Conservation (phyloP, 805 yeast species). For the Candida sonorensis region DNA sequence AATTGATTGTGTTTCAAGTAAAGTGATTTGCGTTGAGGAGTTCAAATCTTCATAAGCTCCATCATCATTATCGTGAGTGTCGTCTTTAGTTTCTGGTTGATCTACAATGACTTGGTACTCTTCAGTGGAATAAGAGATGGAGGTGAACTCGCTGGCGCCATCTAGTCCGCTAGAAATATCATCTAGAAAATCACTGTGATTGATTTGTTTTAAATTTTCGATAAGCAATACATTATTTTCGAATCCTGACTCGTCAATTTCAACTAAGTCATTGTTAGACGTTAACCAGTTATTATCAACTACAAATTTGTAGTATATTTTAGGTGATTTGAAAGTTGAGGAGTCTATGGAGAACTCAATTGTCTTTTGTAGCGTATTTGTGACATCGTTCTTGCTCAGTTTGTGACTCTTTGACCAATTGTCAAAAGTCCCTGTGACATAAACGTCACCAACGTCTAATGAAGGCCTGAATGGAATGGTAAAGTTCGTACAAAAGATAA, state of each 20-base stretch:
- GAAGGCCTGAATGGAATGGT: conserved; percentile 23
- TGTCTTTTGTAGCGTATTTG: conserved; percentile 35
- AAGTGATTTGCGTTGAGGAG: background rate
- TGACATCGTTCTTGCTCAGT: conserved; percentile 32
- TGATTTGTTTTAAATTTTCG: conserved; percentile 18
- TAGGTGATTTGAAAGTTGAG: conserved; percentile 5
- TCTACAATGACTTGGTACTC: conserved; percentile 1
- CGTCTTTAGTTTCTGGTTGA: conserved; percentile 1
- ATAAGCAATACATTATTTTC: conserved; percentile 44
- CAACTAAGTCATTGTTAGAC: conserved; percentile 31
- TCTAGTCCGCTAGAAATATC: conserved; percentile 12
- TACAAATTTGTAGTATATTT: conserved; percentile 46
- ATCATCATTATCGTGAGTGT: background rate
- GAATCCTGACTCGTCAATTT: conserved; percentile 37
- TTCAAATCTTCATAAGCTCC: conserved; percentile 1
- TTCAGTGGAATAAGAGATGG: conserved; percentile 25
- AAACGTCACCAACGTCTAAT: conserved; percentile 31
- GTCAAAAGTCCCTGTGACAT: conserved; percentile 55
- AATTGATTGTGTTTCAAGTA: background rate
- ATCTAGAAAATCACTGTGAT: background rate
- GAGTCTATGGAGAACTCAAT: conserved; percentile 31
- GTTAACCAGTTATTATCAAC: conserved; percentile 54
- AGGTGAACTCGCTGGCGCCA: conserved; percentile 26
- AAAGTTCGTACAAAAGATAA: too few relatives aligned
- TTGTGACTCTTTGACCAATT: conserved; percentile 45